These are phyloP conservation scores for Canavalia gladiata DNA, from an alignment of 306 rosid species.

Conservation along the genomic window DNA sequence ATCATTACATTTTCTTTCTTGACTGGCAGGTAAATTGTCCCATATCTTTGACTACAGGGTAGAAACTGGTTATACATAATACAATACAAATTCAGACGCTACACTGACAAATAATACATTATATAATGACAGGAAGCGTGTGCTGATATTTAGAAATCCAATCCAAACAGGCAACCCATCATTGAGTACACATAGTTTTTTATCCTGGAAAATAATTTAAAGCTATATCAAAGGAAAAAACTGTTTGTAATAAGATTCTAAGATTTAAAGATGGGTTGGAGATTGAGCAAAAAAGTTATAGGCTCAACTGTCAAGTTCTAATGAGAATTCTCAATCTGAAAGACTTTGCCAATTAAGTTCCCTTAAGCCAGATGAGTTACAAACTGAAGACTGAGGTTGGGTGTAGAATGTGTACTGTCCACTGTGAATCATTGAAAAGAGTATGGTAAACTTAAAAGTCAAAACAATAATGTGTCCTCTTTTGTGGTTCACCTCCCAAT, in stretches of 20 bases:
- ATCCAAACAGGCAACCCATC: not conserved
- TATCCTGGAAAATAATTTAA: no score
- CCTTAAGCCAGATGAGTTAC: not conserved
- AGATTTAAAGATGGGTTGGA: not conserved
- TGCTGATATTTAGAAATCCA: not conserved
- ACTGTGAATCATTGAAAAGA: not conserved
- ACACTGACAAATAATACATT: not conserved
- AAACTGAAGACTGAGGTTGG: not conserved
- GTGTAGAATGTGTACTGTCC: not conserved
- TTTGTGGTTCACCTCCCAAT: not conserved
- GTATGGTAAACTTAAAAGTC: not conserved
- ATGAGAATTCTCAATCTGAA: not conserved
- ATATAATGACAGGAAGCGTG: not conserved
- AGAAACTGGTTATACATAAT: not conserved
- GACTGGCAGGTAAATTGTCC: not conserved
- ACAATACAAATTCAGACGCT: not conserved
- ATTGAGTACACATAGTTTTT: not conserved
- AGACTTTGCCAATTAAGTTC: not conserved
- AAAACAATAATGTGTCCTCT: conserved; percentile 36
- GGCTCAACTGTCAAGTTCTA: no score
- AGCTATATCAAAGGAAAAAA: not conserved
- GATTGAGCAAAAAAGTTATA: not conserved
- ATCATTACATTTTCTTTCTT: not conserved
- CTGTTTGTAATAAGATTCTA: no score
- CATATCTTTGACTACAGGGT: not conserved